Evolutionary conservation across 768 basidiomycete genomes (phyloP), one percentile per base, ranked within the genome.

Genomic region (Mycena amicta): DNA sequence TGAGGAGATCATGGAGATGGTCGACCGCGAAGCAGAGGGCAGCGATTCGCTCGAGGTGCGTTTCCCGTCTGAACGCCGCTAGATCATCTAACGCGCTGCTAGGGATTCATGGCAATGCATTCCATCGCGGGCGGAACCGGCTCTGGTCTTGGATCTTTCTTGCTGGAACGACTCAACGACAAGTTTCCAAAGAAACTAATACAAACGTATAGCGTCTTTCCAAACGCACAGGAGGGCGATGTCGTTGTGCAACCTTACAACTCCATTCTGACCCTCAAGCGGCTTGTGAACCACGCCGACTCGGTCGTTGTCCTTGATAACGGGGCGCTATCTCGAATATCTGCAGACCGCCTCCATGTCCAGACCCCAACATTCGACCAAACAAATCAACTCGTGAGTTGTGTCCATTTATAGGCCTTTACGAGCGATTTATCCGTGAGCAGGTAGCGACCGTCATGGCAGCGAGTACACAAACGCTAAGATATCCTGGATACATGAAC

Each of bases 211-310:
- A 98, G 95, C 43, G 96, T 99, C 55, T 99, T 99, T 65, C 97
- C 97, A 2, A 94, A 96, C 65, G 86, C 89, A 12, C 86, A 91
- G 63, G 95, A 96, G 65, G 88, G 92, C 31, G 97, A 98, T 65
- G 95, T 99, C 56, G 95, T 99, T 52, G 97, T 99, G 5, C 97
- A 98, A 69, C 97, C 97, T 4, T 99, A 99, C 75, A 99, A 99
- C 72, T 93, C 93, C 1, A 73, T 99, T 50, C 80, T 98, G 18
- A 93, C 97, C 2, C 82, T 98, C 52, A 97, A 97, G 71, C 85
- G 97, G 12, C 79, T 99, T 31, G 92, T 93, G 5, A 95, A 98
- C 70, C 93, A 97, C 66, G 97, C 97, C 0, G 97, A 99, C 71
- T 92, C 92, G 4, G 96, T 98, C 39, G 93, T 99, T 29, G 97